A percentile compares a stretch with the other conserved stretches of the same genome.
phyloP scores from a whole-genome alignment of 2,329 filamentous ascomycete genomes.

The Tolypocladium album region DNA sequence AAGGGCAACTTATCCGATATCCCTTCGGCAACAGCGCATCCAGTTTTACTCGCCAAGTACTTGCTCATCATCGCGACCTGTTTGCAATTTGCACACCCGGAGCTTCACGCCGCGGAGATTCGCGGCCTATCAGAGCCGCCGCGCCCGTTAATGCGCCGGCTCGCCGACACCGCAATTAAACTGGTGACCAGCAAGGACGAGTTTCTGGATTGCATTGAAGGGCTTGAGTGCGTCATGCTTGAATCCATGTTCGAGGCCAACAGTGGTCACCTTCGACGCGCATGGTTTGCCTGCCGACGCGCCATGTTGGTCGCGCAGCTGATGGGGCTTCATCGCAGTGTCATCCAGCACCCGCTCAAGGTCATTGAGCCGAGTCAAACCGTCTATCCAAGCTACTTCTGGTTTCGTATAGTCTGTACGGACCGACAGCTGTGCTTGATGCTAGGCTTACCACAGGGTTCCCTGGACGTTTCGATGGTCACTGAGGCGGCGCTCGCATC shows the following conservation, averaged over 20 bases:
- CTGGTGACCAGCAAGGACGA: slow-evolving; percentile 35
- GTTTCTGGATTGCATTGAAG: slow-evolving; percentile 32
- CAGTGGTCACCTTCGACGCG: slow-evolving; percentile 30
- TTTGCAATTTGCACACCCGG: neutral
- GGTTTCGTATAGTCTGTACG: slow-evolving; percentile 24
- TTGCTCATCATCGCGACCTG: neutral
- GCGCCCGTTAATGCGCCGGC: neutral
- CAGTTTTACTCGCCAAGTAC: neutral
- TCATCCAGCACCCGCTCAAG: neutral
- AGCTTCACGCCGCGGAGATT: neutral
- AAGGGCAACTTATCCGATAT: slow-evolving; percentile 16
- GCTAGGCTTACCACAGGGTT: slow-evolving; percentile 25
- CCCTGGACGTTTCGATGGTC: slow-evolving; percentile 10
- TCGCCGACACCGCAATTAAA: neutral
- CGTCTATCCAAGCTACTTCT: slow-evolving; percentile 14
- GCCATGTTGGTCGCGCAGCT: slow-evolving; percentile 10
- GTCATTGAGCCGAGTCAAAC: neutral
- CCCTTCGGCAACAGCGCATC: neutral
- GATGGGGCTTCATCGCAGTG: slow-evolving; percentile 8
- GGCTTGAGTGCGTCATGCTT: slow-evolving; percentile 38
- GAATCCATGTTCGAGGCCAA: slow-evolving; percentile 36
- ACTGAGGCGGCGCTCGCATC: slow-evolving; percentile 6
- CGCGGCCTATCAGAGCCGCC: neutral
- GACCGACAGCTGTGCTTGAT: slow-evolving; percentile 28
- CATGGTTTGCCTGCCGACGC: slow-evolving; percentile 28